Percentiles rank a stretch among this genome's conserved stretches.
Evolutionary conservation across 2,329 filamentous ascomycete species (phyloP).

Genomic region (Diaporthe citrichinensis): DNA sequence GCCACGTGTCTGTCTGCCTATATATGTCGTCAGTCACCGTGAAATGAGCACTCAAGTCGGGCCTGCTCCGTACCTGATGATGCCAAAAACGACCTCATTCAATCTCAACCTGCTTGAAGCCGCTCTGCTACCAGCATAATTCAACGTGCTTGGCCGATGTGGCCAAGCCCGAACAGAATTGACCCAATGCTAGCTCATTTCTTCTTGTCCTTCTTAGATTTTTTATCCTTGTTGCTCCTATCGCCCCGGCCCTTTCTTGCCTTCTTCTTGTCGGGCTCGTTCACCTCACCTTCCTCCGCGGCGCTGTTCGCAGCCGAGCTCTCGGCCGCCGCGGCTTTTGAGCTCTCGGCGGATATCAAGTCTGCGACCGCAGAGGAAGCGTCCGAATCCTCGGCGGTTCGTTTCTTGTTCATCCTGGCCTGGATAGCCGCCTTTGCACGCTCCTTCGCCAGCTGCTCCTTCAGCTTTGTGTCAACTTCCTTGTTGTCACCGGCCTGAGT

Average conservation of each 20-base stretch:
- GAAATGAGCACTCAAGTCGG: not conserved
- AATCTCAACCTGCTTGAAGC: not conserved
- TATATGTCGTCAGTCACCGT: not conserved
- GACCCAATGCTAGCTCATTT: conserved; percentile 23
- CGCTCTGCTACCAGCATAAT: not conserved
- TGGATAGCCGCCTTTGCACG: conserved; percentile 63
- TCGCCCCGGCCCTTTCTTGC: conserved; percentile 59
- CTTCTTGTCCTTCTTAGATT: conserved; percentile 46
- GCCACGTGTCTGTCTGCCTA: not conserved
- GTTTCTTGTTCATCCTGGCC: conserved; percentile 51
- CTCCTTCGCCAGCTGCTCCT: conserved; percentile 70
- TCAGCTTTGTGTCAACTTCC: conserved; percentile 64
- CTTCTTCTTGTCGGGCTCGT: conserved; percentile 61
- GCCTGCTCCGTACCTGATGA: conserved; percentile 3
- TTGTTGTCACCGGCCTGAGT: conserved; percentile 63
- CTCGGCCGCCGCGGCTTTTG: conserved; percentile 43
- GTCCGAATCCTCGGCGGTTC: conserved; percentile 47
- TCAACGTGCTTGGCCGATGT: not conserved
- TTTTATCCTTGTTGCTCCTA: conserved; percentile 52
- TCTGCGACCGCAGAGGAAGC: conserved; percentile 14
- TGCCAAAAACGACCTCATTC: not conserved
- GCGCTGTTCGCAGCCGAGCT: conserved; percentile 23
- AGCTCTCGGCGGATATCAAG: conserved; percentile 41
- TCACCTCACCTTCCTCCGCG: conserved; percentile 42
- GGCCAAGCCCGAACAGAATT: not conserved